Base-by-base conservation (phyloP, 169 alveolate species). In the Cryptosporidium andersoni region DNA sequence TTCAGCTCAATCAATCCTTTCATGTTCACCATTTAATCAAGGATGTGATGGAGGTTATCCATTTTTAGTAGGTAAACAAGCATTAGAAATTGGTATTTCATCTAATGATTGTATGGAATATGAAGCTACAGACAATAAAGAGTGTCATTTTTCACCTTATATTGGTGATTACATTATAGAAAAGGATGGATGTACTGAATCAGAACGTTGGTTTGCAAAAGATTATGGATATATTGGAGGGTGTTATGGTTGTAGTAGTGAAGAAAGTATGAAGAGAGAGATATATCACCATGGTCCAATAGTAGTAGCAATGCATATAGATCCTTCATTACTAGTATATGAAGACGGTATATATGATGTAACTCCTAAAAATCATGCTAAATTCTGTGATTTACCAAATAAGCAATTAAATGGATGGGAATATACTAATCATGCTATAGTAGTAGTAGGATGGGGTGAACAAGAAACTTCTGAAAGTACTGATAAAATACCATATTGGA, bases 31-130 rank as follows among this genome's bases (percentile, higher is more conserved):
- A 2, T 95, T 82, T 81, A 90, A 90, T 65, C 97, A 95, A 80
- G 97, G 95, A n/a, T 95, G 97, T 88, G 93, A 88, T 68, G 97
- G 97, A 0, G 97, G 97, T 2, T 95, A 90, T 47, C 97, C 97
- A 11, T 94, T 91, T 64, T 91, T 95, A 16, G 97, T 93, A 39
- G 97, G 97, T 0, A 94, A 92, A 81, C 95, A 94, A 16, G 89
- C 94, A 25, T 89, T 82, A 45, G 97, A 94, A 74, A 81, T 89
- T 47, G 97, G 97, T n/a, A 43, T 91, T 12, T 90, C 92, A 4
- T 48, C 92, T 2, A 92, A 81, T 47, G 51, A 51, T n/a, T 80
- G 89, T 34, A 68, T 88, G 68, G 55, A 42, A 0, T 88, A 88
- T 64, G 65, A 45, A 6, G 92, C 91, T 12, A 64, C 48, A 9